These are phyloP conservation scores for Forsythia suspensa DNA, from an alignment of 257 asterid genomes.

Conservation along the genomic window DNA sequence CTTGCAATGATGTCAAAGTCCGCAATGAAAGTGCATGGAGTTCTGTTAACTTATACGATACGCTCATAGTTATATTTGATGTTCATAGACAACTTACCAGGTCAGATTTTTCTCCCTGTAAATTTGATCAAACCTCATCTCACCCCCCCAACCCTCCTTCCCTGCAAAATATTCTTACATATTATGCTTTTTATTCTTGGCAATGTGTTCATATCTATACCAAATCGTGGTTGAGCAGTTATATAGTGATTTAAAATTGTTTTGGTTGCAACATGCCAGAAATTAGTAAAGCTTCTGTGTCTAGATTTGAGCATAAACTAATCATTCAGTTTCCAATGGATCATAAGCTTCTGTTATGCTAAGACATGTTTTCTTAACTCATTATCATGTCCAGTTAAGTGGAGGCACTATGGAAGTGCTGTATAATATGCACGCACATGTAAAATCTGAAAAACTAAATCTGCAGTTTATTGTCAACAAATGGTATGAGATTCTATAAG, in stretches of 20 bases:
- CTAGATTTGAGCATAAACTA: neutral
- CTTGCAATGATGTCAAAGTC: conserved; percentile 69
- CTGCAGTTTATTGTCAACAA: neutral
- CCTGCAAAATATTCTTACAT: neutral
- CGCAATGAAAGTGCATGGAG: conserved; percentile 95
- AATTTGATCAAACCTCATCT: neutral
- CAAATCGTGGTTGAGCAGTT: neutral
- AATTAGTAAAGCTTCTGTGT: neutral
- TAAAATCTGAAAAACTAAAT: neutral
- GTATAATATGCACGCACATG: neutral
- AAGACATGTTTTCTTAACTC: neutral
- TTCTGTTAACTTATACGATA: conserved; percentile 72
- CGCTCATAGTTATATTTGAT: conserved; percentile 87
- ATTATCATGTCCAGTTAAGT: neutral
- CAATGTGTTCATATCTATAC: neutral
- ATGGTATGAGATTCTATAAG: neutral
- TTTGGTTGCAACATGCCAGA: neutral
- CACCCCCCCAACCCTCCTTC: neutral
- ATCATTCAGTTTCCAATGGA: neutral
- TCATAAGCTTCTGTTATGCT: neutral
- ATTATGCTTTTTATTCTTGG: neutral
- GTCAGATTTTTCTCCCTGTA: conserved; percentile 21
- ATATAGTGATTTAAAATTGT: neutral
- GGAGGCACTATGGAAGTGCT: neutral
- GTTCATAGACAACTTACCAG: conserved; percentile 92